Evolutionary conservation across 768 basidiomycete genomes (phyloP), one percentile per base, ranked within the genome.

Genomic region (Thelephora aurantiotincta): DNA sequence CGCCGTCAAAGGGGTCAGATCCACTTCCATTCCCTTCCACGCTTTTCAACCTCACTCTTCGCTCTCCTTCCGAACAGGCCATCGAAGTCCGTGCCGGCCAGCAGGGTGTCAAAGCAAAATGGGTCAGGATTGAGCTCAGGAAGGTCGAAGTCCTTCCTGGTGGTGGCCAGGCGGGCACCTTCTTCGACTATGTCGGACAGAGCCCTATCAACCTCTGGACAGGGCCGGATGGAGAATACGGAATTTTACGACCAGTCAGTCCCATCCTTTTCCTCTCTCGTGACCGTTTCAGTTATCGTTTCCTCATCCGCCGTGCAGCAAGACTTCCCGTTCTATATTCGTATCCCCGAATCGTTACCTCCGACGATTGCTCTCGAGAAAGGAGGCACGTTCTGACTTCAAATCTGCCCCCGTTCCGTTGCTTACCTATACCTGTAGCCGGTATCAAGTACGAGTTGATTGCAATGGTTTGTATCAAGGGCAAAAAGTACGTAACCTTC

Each of bases 401-500:
- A 36, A 23, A 36, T 33, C 13, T 37, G 33, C 23, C 6, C n/a
- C 9, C 14, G 4, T 16, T 14, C 38, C 1, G 16, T 22, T 41
- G 22, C 38, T 41, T 22, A 41, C 14, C n/a, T 41, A 4, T 33
- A 14, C 30, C 7, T 38, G 35, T 52, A 85, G 83, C 83, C 50
- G 88, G 89, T 3, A 82, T 97, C 52, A 74, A 80, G 51, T 96
- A 97, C 57, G 92, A 96, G 61, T 75, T 97, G 11, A 75, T 93
- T 11, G 92, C 88, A 4, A 86, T 79, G 41, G 73, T 93, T 22
- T 91, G 87, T 57, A 75, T 80, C 22, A 84, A 87, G 52, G 85
- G 85, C 44, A 94, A 94, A 70, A 80, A 75, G 87, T 86, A 56
- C 38, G 75, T 60, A 14, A 18, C 16, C n/a, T 3, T 43, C 18